Percentiles rank a stretch among this genome's conserved stretches.
Conservation (phyloP, 371 early-diverging fungal species). For the Mortierella sp. region DNA sequence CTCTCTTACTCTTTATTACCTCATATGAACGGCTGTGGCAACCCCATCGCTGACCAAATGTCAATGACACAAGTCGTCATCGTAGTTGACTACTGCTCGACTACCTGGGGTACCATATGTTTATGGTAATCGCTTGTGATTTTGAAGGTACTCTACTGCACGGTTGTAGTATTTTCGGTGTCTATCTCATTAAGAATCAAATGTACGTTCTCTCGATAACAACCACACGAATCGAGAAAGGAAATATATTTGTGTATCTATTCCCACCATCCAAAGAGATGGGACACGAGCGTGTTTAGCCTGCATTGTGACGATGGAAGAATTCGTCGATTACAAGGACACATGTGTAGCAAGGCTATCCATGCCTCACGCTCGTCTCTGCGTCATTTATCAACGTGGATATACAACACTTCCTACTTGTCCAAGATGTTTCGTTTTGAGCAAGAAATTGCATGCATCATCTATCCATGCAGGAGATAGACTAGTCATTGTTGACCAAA, state of each 20-base stretch:
- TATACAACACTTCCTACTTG: not conserved
- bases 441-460: not conserved
- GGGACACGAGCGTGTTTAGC: not conserved
- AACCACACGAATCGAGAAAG: not conserved
- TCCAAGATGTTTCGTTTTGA: not conserved
- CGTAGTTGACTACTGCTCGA: not conserved
- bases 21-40: not conserved
- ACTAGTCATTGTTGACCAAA: not conserved
- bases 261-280: conserved; percentile 3
- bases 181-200: not conserved
- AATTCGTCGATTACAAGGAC: not conserved
- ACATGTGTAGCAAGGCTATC: not conserved
- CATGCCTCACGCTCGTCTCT: not conserved
- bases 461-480: not conserved
- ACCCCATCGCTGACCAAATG: not conserved
- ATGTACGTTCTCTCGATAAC: not conserved
- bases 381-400: conserved; percentile 5
- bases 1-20: too few relatives aligned
- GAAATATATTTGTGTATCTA: not conserved
- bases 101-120: not conserved
- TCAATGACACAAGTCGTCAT: not conserved
- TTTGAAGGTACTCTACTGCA: not conserved
- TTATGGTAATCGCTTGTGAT: not conserved
- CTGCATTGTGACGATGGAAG: not conserved
- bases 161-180: not conserved